Percentiles rank a stretch among this genome's conserved stretches.
Conservation (phyloP, 495 filamentous ascomycete genomes). For the Astrothelium subdiscretum region DNA sequence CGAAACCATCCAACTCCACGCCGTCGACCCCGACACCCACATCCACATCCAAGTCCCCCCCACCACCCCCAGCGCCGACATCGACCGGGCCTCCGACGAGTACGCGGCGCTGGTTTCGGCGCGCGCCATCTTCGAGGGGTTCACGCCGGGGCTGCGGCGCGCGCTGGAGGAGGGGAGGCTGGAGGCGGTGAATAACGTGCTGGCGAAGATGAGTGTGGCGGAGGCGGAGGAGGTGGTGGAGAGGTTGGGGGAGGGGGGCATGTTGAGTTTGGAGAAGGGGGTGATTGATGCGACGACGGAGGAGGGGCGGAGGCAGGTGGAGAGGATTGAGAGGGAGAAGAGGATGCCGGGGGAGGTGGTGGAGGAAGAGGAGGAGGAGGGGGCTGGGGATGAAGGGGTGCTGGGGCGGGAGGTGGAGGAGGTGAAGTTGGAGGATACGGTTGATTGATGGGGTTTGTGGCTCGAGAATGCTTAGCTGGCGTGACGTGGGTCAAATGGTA, state of each 20-base stretch:
- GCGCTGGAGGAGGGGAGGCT: constrained; percentile 76
- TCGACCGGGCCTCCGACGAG: constrained; percentile 52
- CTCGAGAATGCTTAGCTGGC: not conserved
- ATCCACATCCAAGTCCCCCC: constrained; percentile 81
- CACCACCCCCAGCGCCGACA: constrained; percentile 35
- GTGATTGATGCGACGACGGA: constrained; percentile 95
- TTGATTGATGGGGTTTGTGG: not conserved
- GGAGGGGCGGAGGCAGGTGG: constrained; percentile 67
- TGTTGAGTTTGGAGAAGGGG: constrained; percentile 82
- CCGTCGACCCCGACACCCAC: constrained; percentile 83
- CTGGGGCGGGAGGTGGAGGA: constrained; percentile 8
- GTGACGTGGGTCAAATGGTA: not conserved
- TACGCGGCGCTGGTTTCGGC: constrained; percentile 21
- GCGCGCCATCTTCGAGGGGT: constrained; percentile 69
- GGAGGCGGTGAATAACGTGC: constrained; percentile 90
- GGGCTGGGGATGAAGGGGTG: constrained; percentile 16
- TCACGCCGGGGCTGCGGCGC: constrained; percentile 65
- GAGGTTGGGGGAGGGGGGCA: constrained; percentile 68
- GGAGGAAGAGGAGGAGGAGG: constrained; percentile 26
- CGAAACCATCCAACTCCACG: constrained; percentile 97
- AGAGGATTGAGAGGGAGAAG: constrained; percentile 60
- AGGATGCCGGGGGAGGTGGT: constrained; percentile 23
- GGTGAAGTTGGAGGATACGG: constrained; percentile 2
- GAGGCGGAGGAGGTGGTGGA: constrained; percentile 88
- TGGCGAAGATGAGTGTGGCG: constrained; percentile 84